Base-by-base conservation (phyloP, 257 asterid genomes). In the Solanum corneliomulleri region DNA sequence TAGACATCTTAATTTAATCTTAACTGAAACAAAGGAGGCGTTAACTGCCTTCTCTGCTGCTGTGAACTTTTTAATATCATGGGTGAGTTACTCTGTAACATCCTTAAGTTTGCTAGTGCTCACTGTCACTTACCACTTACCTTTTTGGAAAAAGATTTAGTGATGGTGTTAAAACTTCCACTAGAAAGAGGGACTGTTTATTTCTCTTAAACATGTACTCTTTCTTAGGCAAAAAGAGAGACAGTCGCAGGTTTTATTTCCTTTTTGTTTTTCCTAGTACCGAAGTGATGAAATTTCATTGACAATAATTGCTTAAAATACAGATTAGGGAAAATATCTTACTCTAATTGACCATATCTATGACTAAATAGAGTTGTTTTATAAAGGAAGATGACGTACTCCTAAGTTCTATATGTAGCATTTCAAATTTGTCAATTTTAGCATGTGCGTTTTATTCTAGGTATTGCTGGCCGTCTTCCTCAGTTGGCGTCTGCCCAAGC, bases 401-500 rank as follows among this genome's bases (percentile, higher is more conserved):
- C 64, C 10, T 31, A 45, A 49, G 72, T 70, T 86, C 58, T 86
- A 0, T 9, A 31, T 47, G 70, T 21, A 33, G 15, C 82, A 41
- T 72, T 85, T 75, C 83, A 29, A 77, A 49, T 49, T 85, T 2
- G 69, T 35, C 27, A 49, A 66, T 13, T 52, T 80, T 49, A 62
- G 71, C 82, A 31, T 83, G 45, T 81, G n/a, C 88, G 27, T 86
- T 86, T 71, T 68, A 76, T 76, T 91, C 84, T 90, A 97, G 99
- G 91, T 88, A 90, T 78, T 89, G 90, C 96, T 56, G 86, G 86
- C 82, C 89, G 52, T 84, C 97, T 96, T 92, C 98, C 98, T 20
- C 94, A 89, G 56, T 88, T 96, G 94, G 90, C 89, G 70, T 95
- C 98, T 85, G 98, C 92, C 81, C 99, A 96, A 95, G 89, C 93